A percentile compares a stretch with the other conserved stretches of the same genome.
Conservation (phyloP, 495 filamentous ascomycete species). For the Penicillium verhagenii region DNA sequence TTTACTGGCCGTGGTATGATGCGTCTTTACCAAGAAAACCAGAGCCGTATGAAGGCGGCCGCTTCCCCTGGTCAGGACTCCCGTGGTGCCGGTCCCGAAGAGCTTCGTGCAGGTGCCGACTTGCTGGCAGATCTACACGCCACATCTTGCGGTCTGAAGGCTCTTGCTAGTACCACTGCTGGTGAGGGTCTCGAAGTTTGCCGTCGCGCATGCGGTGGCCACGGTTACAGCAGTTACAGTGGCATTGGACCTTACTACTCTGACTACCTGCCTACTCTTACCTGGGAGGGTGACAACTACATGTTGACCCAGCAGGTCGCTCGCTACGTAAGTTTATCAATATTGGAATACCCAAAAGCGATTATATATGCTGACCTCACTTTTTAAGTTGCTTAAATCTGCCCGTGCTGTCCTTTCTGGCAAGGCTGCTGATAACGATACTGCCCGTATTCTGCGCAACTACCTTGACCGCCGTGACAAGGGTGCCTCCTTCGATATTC, state of each 20-base stretch:
- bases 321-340: conserved; percentile 49
- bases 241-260: conserved; percentile 68
- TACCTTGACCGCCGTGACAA: conserved; percentile 62
- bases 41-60: conserved; percentile 56
- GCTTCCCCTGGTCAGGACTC: conserved; percentile 36
- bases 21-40: conserved; percentile 63
- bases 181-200: conserved; percentile 70
- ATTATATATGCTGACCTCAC: conserved; percentile 8
- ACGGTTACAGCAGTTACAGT: conserved; percentile 68
- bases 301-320: conserved; percentile 80
- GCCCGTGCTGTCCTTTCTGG: conserved; percentile 61
- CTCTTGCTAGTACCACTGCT: conserved; percentile 63
- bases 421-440: conserved; percentile 55
- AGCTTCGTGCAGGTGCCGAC: conserved; percentile 61
- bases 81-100: conserved; percentile 64
- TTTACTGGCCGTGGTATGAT: conserved; percentile 72
- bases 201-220: conserved; percentile 69
- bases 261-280: conserved; percentile 67
- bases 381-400: conserved; percentile 53
- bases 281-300: conserved; percentile 69
- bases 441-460: conserved; percentile 53
- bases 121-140: conserved; percentile 71
- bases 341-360: background rate
- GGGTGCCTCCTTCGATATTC: conserved; percentile 65
- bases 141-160: conserved; percentile 72